phyloP scores from a whole-genome alignment of 371 early-diverging fungal genomes.

The Phascolomyces articulosus region DNA sequence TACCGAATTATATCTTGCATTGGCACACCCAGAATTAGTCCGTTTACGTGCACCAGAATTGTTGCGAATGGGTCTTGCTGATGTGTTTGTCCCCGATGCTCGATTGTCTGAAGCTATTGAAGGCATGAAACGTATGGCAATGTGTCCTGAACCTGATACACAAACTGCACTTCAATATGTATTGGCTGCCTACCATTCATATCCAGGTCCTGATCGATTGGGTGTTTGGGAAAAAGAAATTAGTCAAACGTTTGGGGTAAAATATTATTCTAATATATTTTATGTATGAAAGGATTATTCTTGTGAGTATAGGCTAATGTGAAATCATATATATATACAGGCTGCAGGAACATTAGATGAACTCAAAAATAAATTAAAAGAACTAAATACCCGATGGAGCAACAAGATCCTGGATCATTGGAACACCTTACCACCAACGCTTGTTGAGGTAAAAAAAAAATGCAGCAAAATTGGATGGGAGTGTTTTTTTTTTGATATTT shows the following conservation, averaged over 20 bases:
- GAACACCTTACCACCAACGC: conserved; percentile 28
- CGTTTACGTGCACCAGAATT: conserved; percentile 58
- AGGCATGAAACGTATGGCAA: conserved; percentile 32
- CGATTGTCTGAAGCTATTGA: conserved; percentile 44
- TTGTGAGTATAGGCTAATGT: too few relatives aligned
- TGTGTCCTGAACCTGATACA: conserved; percentile 51
- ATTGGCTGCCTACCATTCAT: conserved; percentile 45
- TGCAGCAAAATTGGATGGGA: too few relatives aligned
- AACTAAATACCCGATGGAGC: conserved; percentile 31
- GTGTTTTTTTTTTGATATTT: too few relatives aligned
- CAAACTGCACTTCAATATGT: conserved; percentile 47
- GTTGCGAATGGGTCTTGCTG: conserved; percentile 49
- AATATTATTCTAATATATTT: conserved; percentile 10
- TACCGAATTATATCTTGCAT: conserved; percentile 48
- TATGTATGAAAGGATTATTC: not conserved
- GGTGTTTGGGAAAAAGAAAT: conserved; percentile 57
- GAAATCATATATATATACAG: conserved; percentile 16
- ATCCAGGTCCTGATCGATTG: conserved; percentile 61
- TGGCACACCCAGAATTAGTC: conserved; percentile 46
- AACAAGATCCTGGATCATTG: conserved; percentile 33
- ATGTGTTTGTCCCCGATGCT: conserved; percentile 57
- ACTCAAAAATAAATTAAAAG: conserved; percentile 20
- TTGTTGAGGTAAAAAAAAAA: conserved; percentile 25
- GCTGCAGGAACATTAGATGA: conserved; percentile 25
- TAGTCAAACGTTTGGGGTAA: conserved; percentile 53